Evolutionary conservation across 345 rosid species (phyloP).

Genomic region (Pseudoturritis turrita): DNA sequence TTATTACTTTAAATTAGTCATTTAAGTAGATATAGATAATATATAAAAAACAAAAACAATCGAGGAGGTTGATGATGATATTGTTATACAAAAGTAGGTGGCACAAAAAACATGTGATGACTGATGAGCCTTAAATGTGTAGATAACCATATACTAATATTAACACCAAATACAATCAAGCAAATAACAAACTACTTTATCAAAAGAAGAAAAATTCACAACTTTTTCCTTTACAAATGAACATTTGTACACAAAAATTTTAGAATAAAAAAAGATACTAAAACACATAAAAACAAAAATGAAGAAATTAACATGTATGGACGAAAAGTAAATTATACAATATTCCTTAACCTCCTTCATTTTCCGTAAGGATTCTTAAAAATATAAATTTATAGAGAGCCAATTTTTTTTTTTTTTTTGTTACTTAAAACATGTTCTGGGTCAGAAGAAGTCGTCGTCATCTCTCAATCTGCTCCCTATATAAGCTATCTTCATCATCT

Average conservation of each 20-base stretch:
- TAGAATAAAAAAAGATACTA: too few species aligned
- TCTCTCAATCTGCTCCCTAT: background rate
- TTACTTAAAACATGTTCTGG: background rate
- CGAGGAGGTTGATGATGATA: conserved; percentile 4
- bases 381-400: too few species aligned
- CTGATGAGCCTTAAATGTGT: background rate
- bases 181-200: too few species aligned
- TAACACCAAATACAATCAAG: background rate
- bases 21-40: background rate
- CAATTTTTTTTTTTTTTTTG: too few species aligned
- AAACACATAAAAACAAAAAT: too few species aligned
- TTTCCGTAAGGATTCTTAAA: background rate
- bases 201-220: too few species aligned
- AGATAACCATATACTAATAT: background rate
- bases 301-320: too few species aligned
- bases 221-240: too few species aligned
- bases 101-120: conserved; percentile 26
- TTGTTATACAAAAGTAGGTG: conserved; percentile 28
- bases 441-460: background rate
- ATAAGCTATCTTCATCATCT: conserved; percentile 20
- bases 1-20: background rate
- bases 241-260: too few species aligned
- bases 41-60: background rate
- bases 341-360: background rate
- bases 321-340: too few species aligned